Conservation (phyloP, 208 protist genomes). For the Trypanosoma congolense region DNA sequence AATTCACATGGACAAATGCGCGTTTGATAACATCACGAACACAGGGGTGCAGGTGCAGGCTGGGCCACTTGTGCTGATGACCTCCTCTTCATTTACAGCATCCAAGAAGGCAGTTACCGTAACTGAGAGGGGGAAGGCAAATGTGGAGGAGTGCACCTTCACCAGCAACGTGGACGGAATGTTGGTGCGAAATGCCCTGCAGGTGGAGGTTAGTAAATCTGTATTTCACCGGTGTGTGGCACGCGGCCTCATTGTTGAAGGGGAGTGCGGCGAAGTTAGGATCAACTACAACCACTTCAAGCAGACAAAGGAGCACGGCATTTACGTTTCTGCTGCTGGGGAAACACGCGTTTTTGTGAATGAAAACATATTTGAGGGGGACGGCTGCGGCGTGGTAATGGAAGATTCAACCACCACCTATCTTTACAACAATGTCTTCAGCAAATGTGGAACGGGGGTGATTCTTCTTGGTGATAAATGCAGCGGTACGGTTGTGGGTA, state of each 20-base stretch:
- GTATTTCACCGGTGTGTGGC: slow-evolving; percentile 7
- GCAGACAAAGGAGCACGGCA: slow-evolving; percentile 6
- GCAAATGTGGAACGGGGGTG: slow-evolving; percentile 20
- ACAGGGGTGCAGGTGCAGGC: slow-evolving; percentile 4
- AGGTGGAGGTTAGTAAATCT: slow-evolving; percentile 15
- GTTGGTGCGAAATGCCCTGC: background rate
- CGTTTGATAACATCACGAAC: slow-evolving; percentile 7
- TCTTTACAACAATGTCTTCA: slow-evolving; percentile 26
- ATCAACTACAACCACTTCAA: slow-evolving; percentile 18
- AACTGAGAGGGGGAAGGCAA: background rate
- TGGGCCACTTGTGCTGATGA: slow-evolving; percentile 1
- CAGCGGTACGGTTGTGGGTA: slow-evolving; percentile 16
- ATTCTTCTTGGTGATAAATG: slow-evolving; percentile 5
- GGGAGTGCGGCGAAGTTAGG: slow-evolving; percentile 2
- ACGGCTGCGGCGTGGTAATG: slow-evolving; percentile 17
- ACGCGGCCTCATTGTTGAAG: slow-evolving; percentile 9
- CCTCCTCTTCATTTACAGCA: slow-evolving; percentile 11
- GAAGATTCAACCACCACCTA: slow-evolving; percentile 2
- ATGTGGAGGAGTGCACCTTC: slow-evolving; percentile 15
- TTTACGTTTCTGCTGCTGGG: slow-evolving; percentile 7
- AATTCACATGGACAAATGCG: slow-evolving; percentile 11
- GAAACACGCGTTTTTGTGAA: slow-evolving; percentile 5
- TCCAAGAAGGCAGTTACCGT: slow-evolving; percentile 8
- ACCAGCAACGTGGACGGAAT: slow-evolving; percentile 13
- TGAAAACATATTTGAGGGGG: slow-evolving; percentile 15